Conservation (phyloP, 805 yeast species). For the Zygoascus tannicola region DNA sequence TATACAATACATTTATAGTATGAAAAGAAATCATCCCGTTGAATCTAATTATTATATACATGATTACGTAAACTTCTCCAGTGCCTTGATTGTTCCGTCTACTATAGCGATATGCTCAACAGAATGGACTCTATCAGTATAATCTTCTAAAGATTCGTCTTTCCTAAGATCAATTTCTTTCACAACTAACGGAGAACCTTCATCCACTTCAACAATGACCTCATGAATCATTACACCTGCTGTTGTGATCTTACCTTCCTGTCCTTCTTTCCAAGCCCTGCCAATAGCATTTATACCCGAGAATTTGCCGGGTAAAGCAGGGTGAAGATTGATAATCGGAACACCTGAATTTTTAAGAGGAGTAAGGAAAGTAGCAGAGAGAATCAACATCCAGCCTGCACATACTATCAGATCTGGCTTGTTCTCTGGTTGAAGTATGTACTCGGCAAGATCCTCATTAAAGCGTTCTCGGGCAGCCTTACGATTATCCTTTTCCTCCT, state of each 20-base stretch:
- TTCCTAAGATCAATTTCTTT: constrained; percentile 62
- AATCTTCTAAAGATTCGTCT: constrained; percentile 68
- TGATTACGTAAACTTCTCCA: constrained; percentile 26
- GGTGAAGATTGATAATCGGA: constrained; percentile 88
- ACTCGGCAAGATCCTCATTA: constrained; percentile 67
- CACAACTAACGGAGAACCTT: constrained; percentile 82
- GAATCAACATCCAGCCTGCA: constrained; percentile 97
- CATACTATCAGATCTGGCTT: constrained; percentile 86
- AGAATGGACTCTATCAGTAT: constrained; percentile 73
- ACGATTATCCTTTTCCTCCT: constrained; percentile 53
- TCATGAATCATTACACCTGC: constrained; percentile 97
- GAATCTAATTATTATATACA: not conserved
- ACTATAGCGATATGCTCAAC: constrained; percentile 89
- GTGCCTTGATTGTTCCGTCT: constrained; percentile 69
- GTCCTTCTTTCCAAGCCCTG: constrained; percentile 93
- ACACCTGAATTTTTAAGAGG: constrained; percentile 53
- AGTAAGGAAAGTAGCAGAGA: constrained; percentile 64
- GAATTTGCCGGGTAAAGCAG: constrained; percentile 94
- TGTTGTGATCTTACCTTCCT: constrained; percentile 58
- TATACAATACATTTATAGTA: not conserved
- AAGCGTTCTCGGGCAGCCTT: constrained; percentile 54
- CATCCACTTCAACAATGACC: constrained; percentile 93
- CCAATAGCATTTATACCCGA: constrained; percentile 97
- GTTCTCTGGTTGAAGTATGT: constrained; percentile 44
- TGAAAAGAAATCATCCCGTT: not conserved